These are phyloP conservation scores for Xylaria flabelliformis DNA, from an alignment of 495 filamentous ascomycete genomes.

Conservation along the genomic window DNA sequence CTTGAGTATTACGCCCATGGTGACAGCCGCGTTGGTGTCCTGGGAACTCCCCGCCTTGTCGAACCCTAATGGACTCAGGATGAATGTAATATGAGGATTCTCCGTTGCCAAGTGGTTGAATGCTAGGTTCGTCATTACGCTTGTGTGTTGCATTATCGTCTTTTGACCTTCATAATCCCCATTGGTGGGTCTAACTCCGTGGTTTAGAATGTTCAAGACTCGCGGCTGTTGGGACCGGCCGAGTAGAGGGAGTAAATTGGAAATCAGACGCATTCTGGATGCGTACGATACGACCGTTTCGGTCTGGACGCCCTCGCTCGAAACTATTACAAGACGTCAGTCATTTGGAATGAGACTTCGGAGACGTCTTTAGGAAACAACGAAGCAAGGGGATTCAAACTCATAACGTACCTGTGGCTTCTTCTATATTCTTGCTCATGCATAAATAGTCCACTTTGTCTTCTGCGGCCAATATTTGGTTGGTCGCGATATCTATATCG, in stretches of 20 bases:
- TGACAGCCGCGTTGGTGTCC: neutral
- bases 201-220: slow-evolving; percentile 34
- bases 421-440: slow-evolving; percentile 31
- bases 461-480: slow-evolving; percentile 12
- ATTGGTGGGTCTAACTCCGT: no score
- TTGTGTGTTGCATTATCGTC: neutral
- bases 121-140: neutral
- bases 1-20: neutral
- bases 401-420: slow-evolving; percentile 18
- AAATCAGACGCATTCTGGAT: slow-evolving; percentile 29
- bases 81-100: neutral
- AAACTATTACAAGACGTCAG: neutral
- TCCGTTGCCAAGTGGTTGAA: neutral
- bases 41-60: neutral
- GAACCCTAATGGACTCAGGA: neutral
- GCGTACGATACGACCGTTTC: slow-evolving; percentile 32
- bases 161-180: no score
- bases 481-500: slow-evolving; percentile 29
- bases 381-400: neutral
- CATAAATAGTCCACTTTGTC: slow-evolving; percentile 35
- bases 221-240: slow-evolving; percentile 19
- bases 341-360: neutral
- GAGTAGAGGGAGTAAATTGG: slow-evolving; percentile 32
- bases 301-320: slow-evolving; percentile 28
- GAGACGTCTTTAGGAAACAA: no score